These are phyloP conservation scores for Neoboletus subvelutipes DNA, from an alignment of 768 basidiomycete genomes.

Conservation along the genomic window DNA sequence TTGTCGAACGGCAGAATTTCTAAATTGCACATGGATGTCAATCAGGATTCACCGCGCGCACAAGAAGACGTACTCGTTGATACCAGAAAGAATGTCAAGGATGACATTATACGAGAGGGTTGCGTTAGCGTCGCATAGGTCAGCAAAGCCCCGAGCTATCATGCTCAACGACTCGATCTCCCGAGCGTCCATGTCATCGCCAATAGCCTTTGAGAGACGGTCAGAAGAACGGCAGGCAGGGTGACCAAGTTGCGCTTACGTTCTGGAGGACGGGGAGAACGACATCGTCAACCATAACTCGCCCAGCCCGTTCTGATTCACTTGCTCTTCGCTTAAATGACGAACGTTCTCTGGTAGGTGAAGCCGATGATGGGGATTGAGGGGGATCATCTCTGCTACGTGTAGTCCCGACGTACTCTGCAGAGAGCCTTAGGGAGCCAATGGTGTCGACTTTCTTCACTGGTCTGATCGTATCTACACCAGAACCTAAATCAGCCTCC, in stretches of 20 bases:
- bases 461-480: constrained; percentile 88
- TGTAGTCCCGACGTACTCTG: constrained; percentile 77
- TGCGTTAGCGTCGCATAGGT: constrained; percentile 80
- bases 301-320: constrained; percentile 64
- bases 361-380: constrained; percentile 42
- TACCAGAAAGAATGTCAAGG: constrained; percentile 84
- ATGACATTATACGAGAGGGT: constrained; percentile 85
- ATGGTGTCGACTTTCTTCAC: constrained; percentile 88
- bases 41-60: neutral
- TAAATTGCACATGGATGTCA: constrained; percentile 32
- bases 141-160: constrained; percentile 86
- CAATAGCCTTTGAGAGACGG: constrained; percentile 50
- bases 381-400: constrained; percentile 52
- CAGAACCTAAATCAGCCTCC: constrained; percentile 83
- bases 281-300: constrained; percentile 75
- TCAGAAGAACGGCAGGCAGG: neutral
- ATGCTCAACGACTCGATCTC: constrained; percentile 89
- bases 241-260: constrained; percentile 42
- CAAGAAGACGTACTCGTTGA: constrained; percentile 74
- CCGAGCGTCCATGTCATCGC: constrained; percentile 83
- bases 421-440: constrained; percentile 72
- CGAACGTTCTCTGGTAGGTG: constrained; percentile 40
- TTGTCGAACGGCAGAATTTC: constrained; percentile 75
- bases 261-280: constrained; percentile 76
- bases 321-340: constrained; percentile 51